Evolutionary conservation across 305 asterid species (phyloP).

Genomic region (Solanum hybrid): DNA sequence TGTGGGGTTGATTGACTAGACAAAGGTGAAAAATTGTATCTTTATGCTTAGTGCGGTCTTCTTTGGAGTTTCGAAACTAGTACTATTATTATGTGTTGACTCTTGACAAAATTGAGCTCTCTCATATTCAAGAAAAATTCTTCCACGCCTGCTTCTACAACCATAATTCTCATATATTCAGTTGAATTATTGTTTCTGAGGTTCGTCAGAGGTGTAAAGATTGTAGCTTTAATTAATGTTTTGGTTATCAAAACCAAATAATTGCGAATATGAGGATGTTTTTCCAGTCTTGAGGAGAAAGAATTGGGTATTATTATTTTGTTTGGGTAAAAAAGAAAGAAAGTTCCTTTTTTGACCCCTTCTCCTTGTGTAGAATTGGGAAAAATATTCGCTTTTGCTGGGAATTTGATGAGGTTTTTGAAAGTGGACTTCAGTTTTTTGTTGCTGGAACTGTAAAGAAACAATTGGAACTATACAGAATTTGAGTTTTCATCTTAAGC

Average conservation of each 20-base stretch:
- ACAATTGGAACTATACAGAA: slow-evolving; percentile 4
- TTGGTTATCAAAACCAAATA: neutral
- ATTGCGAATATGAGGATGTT: neutral
- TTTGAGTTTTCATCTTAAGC: slow-evolving; percentile 1
- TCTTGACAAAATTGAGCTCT: neutral
- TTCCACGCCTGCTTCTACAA: neutral
- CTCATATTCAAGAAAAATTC: neutral
- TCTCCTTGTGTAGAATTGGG: neutral
- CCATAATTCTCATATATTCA: neutral
- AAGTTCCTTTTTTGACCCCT: neutral
- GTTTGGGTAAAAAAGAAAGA: neutral
- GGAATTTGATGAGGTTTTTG: neutral
- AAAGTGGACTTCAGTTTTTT: neutral
- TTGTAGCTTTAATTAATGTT: neutral
- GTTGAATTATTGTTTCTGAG: neutral
- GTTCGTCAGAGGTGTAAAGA: neutral
- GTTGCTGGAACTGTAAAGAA: neutral
- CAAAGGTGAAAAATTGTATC: neutral
- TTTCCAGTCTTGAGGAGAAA: neutral
- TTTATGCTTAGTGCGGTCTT: neutral
- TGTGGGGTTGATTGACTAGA: neutral
- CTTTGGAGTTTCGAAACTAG: neutral
- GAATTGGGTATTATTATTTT: neutral
- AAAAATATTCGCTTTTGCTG: neutral
- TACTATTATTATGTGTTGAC: neutral